Base-by-base conservation (phyloP, 2,329 filamentous ascomycete species). In the Trichoderma simmonsii region DNA sequence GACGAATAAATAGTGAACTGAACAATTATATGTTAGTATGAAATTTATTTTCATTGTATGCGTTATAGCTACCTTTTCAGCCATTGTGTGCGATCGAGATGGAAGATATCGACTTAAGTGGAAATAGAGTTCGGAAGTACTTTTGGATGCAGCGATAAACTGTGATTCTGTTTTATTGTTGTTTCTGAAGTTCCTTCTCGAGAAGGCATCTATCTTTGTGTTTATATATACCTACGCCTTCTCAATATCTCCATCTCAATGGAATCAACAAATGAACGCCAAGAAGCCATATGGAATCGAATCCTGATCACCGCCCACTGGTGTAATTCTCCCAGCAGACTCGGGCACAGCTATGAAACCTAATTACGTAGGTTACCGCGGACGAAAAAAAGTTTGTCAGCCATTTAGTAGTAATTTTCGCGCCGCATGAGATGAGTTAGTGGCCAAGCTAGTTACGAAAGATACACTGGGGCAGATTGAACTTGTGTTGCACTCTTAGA, bases 1-100 rank as follows among this genome's bases (percentile, higher is more conserved):
- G 74, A 75, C 2, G 73, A n/a, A 21, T 56, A 66, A 28, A 66
- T 34, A 28, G 63, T 66, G 26, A 66, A 66, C 63, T 66, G n/a
- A 14, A 8, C 8, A 26, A 24, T 26, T 21, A 3, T 11, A 11
- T 8, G 3, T 66, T n/a, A 66, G n/a, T 7, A 2, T 8, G 14
- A n/a, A 15, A 1, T 18, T 15, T 2, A 0, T n/a, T 48, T n/a
- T 21, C 8, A 6, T 21, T 51, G n/a, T n/a, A 8, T 43, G 15
- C 12, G 21, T 11, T 30, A 18, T 11, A 18, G 54, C 18, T 36
- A 66, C 63, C 48, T 66, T 66, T 56, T 66, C 63, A 1, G 48
- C 43, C 63, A 66, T 66, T 48, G 24, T 28, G n/a, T 9, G 9
- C 28, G 36, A 8, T 18, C 4, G 12, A 3, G 43, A 30, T 14